Conservation (phyloP, 768 basidiomycete species). For the Leccinum disarticulatum region DNA sequence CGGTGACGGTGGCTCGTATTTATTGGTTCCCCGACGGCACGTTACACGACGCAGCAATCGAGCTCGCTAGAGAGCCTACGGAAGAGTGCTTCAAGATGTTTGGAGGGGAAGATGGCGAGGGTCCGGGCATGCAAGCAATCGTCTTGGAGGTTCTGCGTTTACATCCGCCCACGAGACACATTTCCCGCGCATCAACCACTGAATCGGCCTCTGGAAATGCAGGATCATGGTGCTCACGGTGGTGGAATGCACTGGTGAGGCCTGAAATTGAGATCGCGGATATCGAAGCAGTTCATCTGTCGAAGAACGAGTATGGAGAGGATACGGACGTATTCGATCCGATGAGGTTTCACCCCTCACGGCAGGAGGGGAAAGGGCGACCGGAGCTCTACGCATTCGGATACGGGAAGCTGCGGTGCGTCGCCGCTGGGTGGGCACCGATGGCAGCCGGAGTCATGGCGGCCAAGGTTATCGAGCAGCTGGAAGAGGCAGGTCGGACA, state of each 20-base stretch:
- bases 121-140: conserved; percentile 25
- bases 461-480: conserved; percentile 39
- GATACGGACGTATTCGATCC: conserved; percentile 47
- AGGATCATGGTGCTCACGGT: neutral
- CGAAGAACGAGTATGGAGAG: conserved; percentile 23
- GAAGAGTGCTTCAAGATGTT: conserved; percentile 21
- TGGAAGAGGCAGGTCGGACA: conserved; percentile 26
- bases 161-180: conserved; percentile 28
- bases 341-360: conserved; percentile 36
- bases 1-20: conserved; percentile 38
- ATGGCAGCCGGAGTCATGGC: conserved; percentile 51
- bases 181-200: conserved; percentile 14
- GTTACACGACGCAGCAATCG: conserved; percentile 25
- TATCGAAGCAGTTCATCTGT: conserved; percentile 20
- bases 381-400: conserved; percentile 47
- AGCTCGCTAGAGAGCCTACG: conserved; percentile 23
- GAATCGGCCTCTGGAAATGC: neutral
- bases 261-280: conserved; percentile 26
- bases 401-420: conserved; percentile 34
- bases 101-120: conserved; percentile 7
- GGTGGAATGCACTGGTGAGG: conserved; percentile 13
- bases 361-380: conserved; percentile 12
- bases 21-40: conserved; percentile 27
- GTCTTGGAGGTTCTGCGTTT: conserved; percentile 31
- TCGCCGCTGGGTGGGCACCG: conserved; percentile 56